Percentiles rank a stretch among this genome's conserved stretches.
These are phyloP conservation scores for Aeschynomene evenia DNA, from an alignment of 306 rosid genomes.

Conservation along the genomic window DNA sequence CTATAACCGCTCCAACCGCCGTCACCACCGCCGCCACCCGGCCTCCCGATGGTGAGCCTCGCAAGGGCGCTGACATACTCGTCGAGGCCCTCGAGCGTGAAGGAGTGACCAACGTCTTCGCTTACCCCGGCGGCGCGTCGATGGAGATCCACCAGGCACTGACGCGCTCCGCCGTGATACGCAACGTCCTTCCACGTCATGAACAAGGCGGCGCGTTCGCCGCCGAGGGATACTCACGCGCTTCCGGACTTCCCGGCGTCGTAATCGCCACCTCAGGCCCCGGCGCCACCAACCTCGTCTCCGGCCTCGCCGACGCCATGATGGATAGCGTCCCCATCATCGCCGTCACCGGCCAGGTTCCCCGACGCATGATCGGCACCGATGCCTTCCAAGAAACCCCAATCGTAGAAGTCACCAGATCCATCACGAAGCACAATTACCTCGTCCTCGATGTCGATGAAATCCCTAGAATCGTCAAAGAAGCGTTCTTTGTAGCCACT, in stretches of 20 bases:
- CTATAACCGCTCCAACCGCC: background rate
- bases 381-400: slow-evolving; percentile 95
- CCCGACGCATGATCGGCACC: slow-evolving; percentile 86
- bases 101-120: slow-evolving; percentile 74
- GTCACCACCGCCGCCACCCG: background rate
- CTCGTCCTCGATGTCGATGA: slow-evolving; percentile 89
- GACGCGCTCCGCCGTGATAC: slow-evolving; percentile 65
- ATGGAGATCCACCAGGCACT: slow-evolving; percentile 97
- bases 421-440: slow-evolving; percentile 86
- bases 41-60: slow-evolving; percentile 42
- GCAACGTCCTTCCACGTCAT: slow-evolving; percentile 82
- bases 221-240: slow-evolving; percentile 86
- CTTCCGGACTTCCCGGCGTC: slow-evolving; percentile 78
- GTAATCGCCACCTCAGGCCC: slow-evolving; percentile 96
- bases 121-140: slow-evolving; percentile 96
- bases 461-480: slow-evolving; percentile 71
- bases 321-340: slow-evolving; percentile 72
- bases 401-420: slow-evolving; percentile 82
- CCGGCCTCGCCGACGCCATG: slow-evolving; percentile 80
- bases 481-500: slow-evolving; percentile 70
- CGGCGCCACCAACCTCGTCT: slow-evolving; percentile 86
- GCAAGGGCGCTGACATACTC: slow-evolving; percentile 87
- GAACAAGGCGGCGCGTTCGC: slow-evolving; percentile 92
- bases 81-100: slow-evolving; percentile 85
- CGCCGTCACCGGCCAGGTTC: slow-evolving; percentile 91